Conservation (phyloP, 2,329 filamentous ascomycete species). For the Cladosporium sp. region DNA sequence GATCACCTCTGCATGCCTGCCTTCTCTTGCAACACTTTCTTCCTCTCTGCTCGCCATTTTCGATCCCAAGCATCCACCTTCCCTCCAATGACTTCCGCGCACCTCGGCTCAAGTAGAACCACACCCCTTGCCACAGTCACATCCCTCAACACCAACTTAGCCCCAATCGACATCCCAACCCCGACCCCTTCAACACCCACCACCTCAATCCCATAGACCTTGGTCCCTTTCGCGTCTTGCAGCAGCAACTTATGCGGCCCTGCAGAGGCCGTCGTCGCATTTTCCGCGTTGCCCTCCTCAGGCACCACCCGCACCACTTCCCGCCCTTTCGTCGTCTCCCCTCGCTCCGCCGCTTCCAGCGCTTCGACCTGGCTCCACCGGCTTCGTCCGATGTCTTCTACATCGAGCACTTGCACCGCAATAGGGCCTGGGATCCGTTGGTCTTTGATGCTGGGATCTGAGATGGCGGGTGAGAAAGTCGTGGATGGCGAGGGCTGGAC, state of each 20-base stretch:
- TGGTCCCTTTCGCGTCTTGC: conserved; percentile 69
- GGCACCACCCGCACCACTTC: conserved; percentile 72
- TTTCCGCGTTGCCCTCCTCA: conserved; percentile 40
- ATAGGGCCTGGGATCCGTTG: conserved; percentile 55
- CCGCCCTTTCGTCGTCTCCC: conserved; percentile 67
- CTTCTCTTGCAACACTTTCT: conserved; percentile 58
- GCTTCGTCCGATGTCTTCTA: conserved; percentile 74
- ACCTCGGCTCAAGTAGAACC: conserved; percentile 66
- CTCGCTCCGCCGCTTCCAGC: conserved; percentile 65
- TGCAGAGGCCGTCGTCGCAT: conserved; percentile 28
- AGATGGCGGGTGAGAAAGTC: conserved; percentile 53
- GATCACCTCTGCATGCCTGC: conserved; percentile 17
- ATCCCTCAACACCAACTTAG: conserved; percentile 68
- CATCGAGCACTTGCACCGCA: conserved; percentile 74
- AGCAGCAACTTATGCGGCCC: conserved; percentile 74
- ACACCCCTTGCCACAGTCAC: conserved; percentile 67
- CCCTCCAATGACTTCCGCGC: conserved; percentile 71
- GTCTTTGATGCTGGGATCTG: conserved; percentile 50
- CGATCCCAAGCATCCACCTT: conserved; percentile 78
- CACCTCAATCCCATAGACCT: conserved; percentile 68
- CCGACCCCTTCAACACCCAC: conserved; percentile 58
- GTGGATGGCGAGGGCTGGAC: conserved; percentile 38
- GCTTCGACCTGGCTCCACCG: conserved; percentile 84
- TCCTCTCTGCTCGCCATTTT: conserved; percentile 65
- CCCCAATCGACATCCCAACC: conserved; percentile 65